phyloP scores from a whole-genome alignment of 306 rosid genomes.

The Citrullus amarus region DNA sequence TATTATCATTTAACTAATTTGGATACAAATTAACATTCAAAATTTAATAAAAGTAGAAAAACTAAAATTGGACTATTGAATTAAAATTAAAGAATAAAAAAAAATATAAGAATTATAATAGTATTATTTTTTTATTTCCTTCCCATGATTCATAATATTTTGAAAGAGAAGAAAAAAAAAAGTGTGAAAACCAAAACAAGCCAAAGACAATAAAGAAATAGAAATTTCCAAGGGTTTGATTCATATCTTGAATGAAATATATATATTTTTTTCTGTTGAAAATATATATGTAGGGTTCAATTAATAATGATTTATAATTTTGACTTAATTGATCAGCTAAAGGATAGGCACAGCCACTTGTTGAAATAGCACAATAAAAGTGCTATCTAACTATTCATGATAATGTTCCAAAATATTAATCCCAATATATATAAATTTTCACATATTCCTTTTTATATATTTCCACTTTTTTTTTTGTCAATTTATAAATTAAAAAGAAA shows the following conservation, averaged over 20 bases:
- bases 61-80: no score
- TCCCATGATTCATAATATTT: neutral
- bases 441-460: neutral
- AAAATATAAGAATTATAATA: no score
- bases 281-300: neutral
- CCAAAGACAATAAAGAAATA: neutral
- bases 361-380: neutral
- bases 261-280: neutral
- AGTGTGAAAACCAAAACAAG: neutral
- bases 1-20: no score
- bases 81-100: no score
- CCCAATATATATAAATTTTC: neutral
- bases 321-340: slow-evolving; percentile 7
- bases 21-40: no score
- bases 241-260: neutral
- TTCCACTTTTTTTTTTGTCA: neutral
- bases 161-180: neutral
- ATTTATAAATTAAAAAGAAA: neutral
- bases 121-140: no score
- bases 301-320: neutral
- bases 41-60: no score
- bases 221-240: neutral
- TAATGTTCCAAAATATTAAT: slow-evolving; percentile 3
- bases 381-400: slow-evolving; percentile 3
- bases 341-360: slow-evolving; percentile 6